phyloP scores from a whole-genome alignment of 2,329 filamentous ascomycete species.

The Chaetomiaceae sp. region DNA sequence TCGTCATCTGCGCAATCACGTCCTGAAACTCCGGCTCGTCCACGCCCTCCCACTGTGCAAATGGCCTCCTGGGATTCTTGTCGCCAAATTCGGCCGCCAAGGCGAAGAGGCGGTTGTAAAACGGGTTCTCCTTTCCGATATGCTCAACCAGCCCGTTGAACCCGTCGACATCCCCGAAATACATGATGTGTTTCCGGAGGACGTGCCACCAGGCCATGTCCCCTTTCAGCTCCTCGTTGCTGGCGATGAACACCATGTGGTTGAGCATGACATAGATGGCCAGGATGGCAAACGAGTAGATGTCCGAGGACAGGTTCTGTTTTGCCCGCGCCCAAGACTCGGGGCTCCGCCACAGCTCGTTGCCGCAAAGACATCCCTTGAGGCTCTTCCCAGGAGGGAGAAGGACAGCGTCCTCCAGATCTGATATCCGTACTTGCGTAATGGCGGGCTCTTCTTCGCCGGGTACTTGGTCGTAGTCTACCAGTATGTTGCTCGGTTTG shows the following conservation, averaged over 20 bases:
- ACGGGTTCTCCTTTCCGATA: slow-evolving; percentile 12
- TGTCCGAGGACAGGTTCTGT: slow-evolving; percentile 32
- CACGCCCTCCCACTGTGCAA: neutral
- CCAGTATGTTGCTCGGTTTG: slow-evolving; percentile 35
- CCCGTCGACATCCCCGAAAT: slow-evolving; percentile 12
- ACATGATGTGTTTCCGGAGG: slow-evolving; percentile 17
- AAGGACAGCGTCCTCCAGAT: neutral
- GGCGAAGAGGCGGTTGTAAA: slow-evolving; percentile 1
- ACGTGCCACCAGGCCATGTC: slow-evolving; percentile 26
- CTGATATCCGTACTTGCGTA: neutral
- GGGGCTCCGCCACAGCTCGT: slow-evolving; percentile 34
- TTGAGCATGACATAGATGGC: slow-evolving; percentile 32
- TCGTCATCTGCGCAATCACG: slow-evolving; percentile 18
- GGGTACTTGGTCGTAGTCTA: slow-evolving; percentile 27
- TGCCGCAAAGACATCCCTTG: slow-evolving; percentile 26
- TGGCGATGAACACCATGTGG: slow-evolving; percentile 25
- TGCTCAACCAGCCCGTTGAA: slow-evolving; percentile 14
- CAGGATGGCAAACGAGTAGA: slow-evolving; percentile 35
- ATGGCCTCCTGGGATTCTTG: neutral
- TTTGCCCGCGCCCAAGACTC: slow-evolving; percentile 32
- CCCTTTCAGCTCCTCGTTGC: slow-evolving; percentile 20
- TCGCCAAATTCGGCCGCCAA: neutral
- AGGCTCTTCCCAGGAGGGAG: slow-evolving; percentile 27
- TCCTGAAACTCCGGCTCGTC: slow-evolving; percentile 12
- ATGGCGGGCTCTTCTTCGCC: neutral